Percentiles rank a stretch among this genome's conserved stretches.
Conservation (phyloP, 2,329 filamentous ascomycete genomes). For the Sordariomycetes sp. region DNA sequence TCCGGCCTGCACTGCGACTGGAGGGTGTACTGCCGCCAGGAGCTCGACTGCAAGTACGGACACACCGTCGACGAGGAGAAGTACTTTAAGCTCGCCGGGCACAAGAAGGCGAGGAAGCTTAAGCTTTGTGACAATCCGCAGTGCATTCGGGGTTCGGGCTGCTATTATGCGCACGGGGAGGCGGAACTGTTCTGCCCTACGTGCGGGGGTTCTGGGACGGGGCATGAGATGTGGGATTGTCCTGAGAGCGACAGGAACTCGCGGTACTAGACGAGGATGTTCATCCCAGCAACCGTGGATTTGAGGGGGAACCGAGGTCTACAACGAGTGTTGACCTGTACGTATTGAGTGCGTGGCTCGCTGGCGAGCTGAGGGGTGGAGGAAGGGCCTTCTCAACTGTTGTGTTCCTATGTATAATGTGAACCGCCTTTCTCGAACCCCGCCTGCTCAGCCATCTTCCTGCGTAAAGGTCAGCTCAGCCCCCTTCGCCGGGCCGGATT, state of each 20-base stretch:
- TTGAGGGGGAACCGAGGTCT: background rate
- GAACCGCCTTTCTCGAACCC: too few relatives aligned
- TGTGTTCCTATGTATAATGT: too few relatives aligned
- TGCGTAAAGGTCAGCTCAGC: too few relatives aligned
- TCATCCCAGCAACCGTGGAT: background rate
- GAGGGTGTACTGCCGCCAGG: background rate
- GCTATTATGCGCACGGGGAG: background rate
- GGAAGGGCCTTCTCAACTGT: too few relatives aligned
- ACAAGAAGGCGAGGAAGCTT: background rate
- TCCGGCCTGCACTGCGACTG: background rate
- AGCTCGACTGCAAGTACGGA: background rate
- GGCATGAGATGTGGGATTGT: background rate
- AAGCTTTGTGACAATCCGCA: background rate
- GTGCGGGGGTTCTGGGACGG: background rate
- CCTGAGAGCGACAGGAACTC: background rate
- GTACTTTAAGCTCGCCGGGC: background rate
- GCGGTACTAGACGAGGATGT: background rate
- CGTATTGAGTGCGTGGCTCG: too few relatives aligned
- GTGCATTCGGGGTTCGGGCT: background rate
- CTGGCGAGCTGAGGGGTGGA: too few relatives aligned
- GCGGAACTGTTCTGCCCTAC: background rate
- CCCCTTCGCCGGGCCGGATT: too few relatives aligned
- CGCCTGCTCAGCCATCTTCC: too few relatives aligned
- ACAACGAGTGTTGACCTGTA: too few relatives aligned
- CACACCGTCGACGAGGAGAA: background rate